Evolutionary conservation across 345 rosid species (phyloP).

Genomic region (Syzygium aqueum): DNA sequence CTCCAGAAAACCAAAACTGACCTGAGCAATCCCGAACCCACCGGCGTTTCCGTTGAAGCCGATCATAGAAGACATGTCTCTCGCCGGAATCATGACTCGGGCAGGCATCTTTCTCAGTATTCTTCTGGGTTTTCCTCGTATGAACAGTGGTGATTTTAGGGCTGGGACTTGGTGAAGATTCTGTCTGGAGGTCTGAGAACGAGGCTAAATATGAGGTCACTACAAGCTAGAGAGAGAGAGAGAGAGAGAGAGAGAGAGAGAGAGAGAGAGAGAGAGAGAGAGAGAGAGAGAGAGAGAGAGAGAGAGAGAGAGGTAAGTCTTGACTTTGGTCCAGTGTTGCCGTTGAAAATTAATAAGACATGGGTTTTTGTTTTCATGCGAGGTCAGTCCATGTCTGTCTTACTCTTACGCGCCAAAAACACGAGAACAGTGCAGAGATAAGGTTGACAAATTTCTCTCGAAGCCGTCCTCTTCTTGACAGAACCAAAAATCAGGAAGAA

Average conservation of each 20-base stretch:
- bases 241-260: not conserved
- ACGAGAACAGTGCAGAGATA: not conserved
- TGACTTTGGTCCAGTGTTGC: not conserved
- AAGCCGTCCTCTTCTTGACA: not conserved
- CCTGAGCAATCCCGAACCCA: conserved; percentile 51
- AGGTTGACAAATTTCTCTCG: not conserved
- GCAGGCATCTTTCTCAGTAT: conserved; percentile 23
- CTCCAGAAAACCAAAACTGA: conserved; percentile 5
- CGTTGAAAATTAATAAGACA: not conserved
- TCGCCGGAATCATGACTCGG: conserved; percentile 51
- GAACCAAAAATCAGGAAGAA: not conserved
- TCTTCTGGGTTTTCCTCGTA: not conserved
- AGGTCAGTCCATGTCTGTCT: not conserved
- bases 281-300: not conserved
- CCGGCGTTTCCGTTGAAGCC: conserved; percentile 23
- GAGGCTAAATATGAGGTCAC: not conserved
- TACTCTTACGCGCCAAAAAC: not conserved
- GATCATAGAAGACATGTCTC: conserved; percentile 42
- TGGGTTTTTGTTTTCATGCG: not conserved
- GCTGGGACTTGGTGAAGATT: not conserved
- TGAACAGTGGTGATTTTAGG: not conserved
- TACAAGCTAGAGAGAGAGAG: not conserved
- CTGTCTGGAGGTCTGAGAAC: not conserved
- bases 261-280: not conserved
- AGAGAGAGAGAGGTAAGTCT: not conserved